Percentiles rank a stretch among this genome's conserved stretches.
These are phyloP conservation scores for Pestalotiopsis fici DNA, from an alignment of 2,329 filamentous ascomycete species.

Conservation along the genomic window DNA sequence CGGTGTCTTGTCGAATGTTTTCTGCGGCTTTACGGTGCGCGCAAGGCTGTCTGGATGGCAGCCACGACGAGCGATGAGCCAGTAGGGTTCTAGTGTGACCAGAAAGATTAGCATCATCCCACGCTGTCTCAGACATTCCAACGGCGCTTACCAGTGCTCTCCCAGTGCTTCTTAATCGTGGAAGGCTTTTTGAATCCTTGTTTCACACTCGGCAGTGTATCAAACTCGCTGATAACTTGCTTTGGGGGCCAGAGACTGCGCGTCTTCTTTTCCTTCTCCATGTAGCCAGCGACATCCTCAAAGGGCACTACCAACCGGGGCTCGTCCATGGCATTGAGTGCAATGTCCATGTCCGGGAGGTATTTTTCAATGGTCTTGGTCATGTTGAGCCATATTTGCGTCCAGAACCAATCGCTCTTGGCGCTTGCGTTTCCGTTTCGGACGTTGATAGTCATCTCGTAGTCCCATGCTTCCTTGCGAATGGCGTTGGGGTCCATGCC, in stretches of 20 bases:
- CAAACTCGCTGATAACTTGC: constrained; percentile 45
- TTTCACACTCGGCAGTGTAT: constrained; percentile 39
- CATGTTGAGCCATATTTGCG: constrained; percentile 56
- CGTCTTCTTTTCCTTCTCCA: constrained; percentile 53
- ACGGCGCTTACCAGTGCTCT: constrained; percentile 45
- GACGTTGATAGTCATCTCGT: constrained; percentile 63
- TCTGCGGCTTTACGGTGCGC: constrained; percentile 45
- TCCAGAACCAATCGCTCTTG: constrained; percentile 59
- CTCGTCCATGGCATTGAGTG: constrained; percentile 69
- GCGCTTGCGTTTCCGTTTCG: constrained; percentile 53
- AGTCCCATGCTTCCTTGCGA: constrained; percentile 53
- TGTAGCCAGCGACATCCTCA: constrained; percentile 58
- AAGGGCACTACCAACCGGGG: constrained; percentile 64
- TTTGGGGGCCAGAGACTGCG: constrained; percentile 43
- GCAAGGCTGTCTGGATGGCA: constrained; percentile 66
- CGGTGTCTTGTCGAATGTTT: constrained; percentile 45
- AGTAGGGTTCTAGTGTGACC: constrained; percentile 47
- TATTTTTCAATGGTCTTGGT: constrained; percentile 52
- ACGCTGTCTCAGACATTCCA: not conserved
- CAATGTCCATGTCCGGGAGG: constrained; percentile 68
- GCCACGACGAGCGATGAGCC: constrained; percentile 58
- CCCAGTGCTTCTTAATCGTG: constrained; percentile 47
- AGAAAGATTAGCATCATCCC: not conserved
- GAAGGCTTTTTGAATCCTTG: constrained; percentile 33
- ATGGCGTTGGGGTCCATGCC: constrained; percentile 48